Evolutionary conservation across 352 stramenopile species (phyloP), one percentile per base, ranked within the genome.

Genomic region (Phytophthora citrophthora): DNA sequence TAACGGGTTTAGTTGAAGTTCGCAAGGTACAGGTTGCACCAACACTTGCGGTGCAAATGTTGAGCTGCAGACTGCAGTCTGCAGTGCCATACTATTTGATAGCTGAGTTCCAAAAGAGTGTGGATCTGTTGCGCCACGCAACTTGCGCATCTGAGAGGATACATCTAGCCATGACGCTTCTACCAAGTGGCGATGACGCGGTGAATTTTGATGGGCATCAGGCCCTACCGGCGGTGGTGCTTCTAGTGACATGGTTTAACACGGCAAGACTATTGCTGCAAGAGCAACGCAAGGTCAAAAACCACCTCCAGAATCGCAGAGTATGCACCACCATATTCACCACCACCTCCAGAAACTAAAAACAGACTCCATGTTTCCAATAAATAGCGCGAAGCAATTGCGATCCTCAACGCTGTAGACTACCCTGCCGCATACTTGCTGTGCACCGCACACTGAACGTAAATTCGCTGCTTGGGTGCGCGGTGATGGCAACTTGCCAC

Each of bases 331-430:
- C 34, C 11, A 40, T 4, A 40, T 15, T 15, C 1, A 23, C 24
- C 24, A 15, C 15, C 39, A 24, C 18, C 54, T 39, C 48, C 53
- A 61, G 31, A 73, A 54, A 69, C 32, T 53, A 47, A 32, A 49
- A 66, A 59, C n/a, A 55, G 61, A 55, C 54, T 61, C 47, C 53
- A 57, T 71, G 61, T 71, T 70, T 50, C 66, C 58, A 79, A 79
- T 79, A 79, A 79, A 79, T 79, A 79, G 64, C 70, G 61, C 55
- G 49, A 23, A 67, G 54, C 53, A 69, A 71, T 66, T 29, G 43
- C 49, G 50, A 43, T 66, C 61, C 54, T 74, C 56, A 54, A 65
- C 62, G 45, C 61, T 51, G 24, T 52, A 34, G 26, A 41, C 67
- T 59, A 44, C 50, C 51, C 46, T 50, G 15, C 34, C 36, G 10